Conservation (phyloP, 176 grass and related monocot species). For the Triticum turgidum region DNA sequence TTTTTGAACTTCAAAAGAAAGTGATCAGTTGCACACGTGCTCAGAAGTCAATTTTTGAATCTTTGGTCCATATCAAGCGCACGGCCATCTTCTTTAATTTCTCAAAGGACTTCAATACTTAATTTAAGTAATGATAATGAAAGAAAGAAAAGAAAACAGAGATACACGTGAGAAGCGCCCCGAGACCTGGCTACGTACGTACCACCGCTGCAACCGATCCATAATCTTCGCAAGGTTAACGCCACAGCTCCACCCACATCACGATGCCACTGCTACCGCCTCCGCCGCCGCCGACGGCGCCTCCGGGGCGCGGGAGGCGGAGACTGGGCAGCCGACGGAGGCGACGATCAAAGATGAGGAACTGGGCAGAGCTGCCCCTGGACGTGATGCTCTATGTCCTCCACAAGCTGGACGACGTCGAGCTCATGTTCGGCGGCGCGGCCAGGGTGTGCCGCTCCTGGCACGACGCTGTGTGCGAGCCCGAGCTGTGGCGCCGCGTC, state of each 20-base stretch:
- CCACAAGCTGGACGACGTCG: not conserved
- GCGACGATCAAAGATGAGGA: not conserved
- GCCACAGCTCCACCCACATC: not conserved
- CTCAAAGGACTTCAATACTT: too few relatives aligned
- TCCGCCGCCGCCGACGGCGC: not conserved
- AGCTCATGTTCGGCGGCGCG: not conserved
- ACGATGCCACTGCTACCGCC: not conserved
- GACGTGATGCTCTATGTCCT: not conserved
- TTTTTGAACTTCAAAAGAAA: too few relatives aligned
- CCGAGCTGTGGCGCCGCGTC: conserved; percentile 6
- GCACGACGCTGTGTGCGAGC: not conserved
- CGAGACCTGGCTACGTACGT: too few relatives aligned
- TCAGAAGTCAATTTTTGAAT: too few relatives aligned
- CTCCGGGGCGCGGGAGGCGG: not conserved
- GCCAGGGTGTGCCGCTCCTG: not conserved
- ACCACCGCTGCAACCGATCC: not conserved
- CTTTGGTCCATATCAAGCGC: too few relatives aligned
- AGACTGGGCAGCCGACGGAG: not conserved
- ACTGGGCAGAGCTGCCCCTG: not conserved
- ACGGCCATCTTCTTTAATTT: too few relatives aligned
- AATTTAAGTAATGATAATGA: too few relatives aligned
- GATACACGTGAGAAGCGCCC: too few relatives aligned
- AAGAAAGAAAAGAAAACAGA: too few relatives aligned
- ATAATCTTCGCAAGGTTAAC: not conserved
- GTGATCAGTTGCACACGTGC: too few relatives aligned